phyloP scores from a whole-genome alignment of 768 basidiomycete species.

The Coprinellus micaceus region DNA sequence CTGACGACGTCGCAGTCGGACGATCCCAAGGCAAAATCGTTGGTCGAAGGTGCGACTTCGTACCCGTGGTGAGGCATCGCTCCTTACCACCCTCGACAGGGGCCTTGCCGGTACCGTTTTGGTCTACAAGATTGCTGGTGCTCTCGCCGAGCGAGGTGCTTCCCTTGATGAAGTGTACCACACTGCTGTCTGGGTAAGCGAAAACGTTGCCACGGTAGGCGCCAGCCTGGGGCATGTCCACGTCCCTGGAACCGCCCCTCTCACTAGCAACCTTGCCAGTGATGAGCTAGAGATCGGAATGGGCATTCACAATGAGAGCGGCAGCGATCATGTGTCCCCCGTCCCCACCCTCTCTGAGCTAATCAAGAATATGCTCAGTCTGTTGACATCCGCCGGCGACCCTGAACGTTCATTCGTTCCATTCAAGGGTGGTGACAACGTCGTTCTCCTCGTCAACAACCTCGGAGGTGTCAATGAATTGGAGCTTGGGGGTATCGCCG shows the following conservation, averaged over 20 bases:
- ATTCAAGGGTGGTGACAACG: slow-evolving; percentile 63
- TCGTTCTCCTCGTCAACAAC: slow-evolving; percentile 84
- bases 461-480: slow-evolving; percentile 83
- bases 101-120: slow-evolving; percentile 79
- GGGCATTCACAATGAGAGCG: slow-evolving; percentile 91
- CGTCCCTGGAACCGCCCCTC: slow-evolving; percentile 71
- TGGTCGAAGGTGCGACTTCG: slow-evolving; percentile 58
- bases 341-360: slow-evolving; percentile 69
- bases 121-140: slow-evolving; percentile 90
- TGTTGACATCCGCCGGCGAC: slow-evolving; percentile 70
- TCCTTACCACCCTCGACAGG: slow-evolving; percentile 33
- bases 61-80: neutral
- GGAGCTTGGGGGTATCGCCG: slow-evolving; percentile 67
- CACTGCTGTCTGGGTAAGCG: slow-evolving; percentile 61
- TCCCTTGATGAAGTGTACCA: slow-evolving; percentile 65
- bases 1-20: slow-evolving; percentile 88
- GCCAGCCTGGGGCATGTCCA: slow-evolving; percentile 89
- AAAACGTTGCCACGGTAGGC: slow-evolving; percentile 76
- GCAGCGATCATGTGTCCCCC: slow-evolving; percentile 62
- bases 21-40: slow-evolving; percentile 78
- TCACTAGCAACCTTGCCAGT: slow-evolving; percentile 49
- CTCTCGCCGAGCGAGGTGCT: slow-evolving; percentile 65
- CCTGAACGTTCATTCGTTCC: slow-evolving; percentile 74
- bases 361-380: slow-evolving; percentile 63
- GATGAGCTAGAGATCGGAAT: slow-evolving; percentile 85